Base-by-base conservation (phyloP, 305 asterid species). In the Withania somnifera region DNA sequence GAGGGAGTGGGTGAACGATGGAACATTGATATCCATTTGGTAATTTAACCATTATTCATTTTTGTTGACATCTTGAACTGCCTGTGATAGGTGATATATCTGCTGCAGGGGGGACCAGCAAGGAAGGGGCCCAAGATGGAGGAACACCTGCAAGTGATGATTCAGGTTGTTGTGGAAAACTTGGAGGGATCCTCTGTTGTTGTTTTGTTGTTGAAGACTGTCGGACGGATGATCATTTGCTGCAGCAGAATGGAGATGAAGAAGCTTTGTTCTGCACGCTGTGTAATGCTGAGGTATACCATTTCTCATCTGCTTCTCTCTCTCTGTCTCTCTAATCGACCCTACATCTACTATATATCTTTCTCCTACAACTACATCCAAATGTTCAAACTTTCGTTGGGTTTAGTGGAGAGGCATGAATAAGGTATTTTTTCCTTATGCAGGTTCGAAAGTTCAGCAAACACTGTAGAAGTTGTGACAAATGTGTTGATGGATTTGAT, bases 401-500 rank as follows among this genome's bases (percentile, higher is more conserved):
- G 67, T 17, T 1, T 54, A 58, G 17, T 32, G 4, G 24, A 19
- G 36, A 77, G 36, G 11, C 78, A 77, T 78, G 36, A 68, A 66
- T 53, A 67, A n/a, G 60, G 9, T 26, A 53, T 79, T 52, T 82
- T 66, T 64, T 80, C 83, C 83, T 81, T 85, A 83, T 84, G 82
- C 75, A 95, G 99, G 99, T 95, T 86, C 91, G 91, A 22, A 94
- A 92, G 87, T 88, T 91, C 87, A 95, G 99, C 87, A 95, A 95
- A 86, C 99, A 95, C 53, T 95, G 99, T 93, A 87, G 98, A 88
- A 95, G 99, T 87, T 95, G 99, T 85, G 97, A 95, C 88, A 95
- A 95, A 88, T 95, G 99, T 89, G 99, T 95, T 67, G 99, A 95
- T 32, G 99, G 98, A 83, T 95, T 95, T 77, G 99, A 95, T 91